A percentile compares a stretch with the other conserved stretches of the same genome.
phyloP scores from a whole-genome alignment of 768 basidiomycete species.

The Mycena venus region DNA sequence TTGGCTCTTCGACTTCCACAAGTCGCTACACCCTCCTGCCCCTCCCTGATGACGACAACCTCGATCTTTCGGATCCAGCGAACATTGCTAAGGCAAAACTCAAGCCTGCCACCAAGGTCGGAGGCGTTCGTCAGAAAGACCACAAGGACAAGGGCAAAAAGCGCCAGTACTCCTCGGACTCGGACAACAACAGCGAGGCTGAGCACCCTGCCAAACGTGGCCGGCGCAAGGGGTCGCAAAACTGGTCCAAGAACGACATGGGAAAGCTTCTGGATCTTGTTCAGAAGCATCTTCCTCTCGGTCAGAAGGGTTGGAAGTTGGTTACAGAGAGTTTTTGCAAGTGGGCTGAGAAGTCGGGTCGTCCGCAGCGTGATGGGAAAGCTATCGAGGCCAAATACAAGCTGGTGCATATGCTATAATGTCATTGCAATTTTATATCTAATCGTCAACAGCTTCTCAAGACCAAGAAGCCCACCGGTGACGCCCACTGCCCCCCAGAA shows the following conservation, averaged over 20 bases:
- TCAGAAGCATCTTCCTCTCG: too few relatives aligned
- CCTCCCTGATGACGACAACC: background rate
- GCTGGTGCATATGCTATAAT: background rate
- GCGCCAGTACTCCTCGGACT: background rate
- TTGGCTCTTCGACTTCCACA: background rate
- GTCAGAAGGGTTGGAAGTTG: too few relatives aligned
- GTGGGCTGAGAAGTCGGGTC: too few relatives aligned
- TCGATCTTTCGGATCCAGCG: background rate
- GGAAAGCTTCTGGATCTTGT: too few relatives aligned
- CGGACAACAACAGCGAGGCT: background rate
- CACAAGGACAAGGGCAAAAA: too few relatives aligned
- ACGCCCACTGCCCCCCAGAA: slow-evolving; percentile 38
- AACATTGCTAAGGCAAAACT: slow-evolving; percentile 5
- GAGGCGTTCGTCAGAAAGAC: background rate
- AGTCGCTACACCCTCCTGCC: background rate
- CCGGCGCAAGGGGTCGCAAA: background rate
- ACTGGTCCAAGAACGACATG: background rate
- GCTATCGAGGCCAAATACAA: too few relatives aligned
- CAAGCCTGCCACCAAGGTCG: background rate
- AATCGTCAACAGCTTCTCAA: slow-evolving; percentile 20
- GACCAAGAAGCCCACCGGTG: slow-evolving; percentile 46
- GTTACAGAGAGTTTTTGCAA: too few relatives aligned
- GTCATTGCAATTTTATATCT: background rate
- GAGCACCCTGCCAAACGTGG: background rate
- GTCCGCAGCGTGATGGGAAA: too few relatives aligned